A percentile compares a stretch with the other conserved stretches of the same genome.
Evolutionary conservation across 257 asterid species (phyloP).

Genomic region (Solanum sparsipilum): DNA sequence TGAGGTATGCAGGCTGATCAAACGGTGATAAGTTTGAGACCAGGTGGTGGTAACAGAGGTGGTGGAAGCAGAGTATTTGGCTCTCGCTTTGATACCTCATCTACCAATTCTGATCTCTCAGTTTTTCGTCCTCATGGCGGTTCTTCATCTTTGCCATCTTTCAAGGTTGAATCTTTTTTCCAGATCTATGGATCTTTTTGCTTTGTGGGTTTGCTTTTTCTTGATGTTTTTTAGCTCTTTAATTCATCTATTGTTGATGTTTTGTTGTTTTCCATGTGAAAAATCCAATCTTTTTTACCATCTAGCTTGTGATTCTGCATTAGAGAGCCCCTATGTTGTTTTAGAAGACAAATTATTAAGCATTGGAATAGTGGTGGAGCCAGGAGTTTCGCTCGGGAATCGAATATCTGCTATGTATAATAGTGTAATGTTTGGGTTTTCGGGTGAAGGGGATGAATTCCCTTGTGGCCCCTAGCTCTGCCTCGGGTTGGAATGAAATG

Average conservation of each 20-base stretch:
- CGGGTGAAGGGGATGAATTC: background rate
- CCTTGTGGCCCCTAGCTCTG: background rate
- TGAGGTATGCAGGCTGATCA: conserved; percentile 44
- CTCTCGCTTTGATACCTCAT: conserved; percentile 26
- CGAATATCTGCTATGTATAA: background rate
- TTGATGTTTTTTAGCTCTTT: background rate
- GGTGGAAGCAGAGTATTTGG: conserved; percentile 25
- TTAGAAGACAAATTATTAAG: background rate
- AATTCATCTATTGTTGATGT: background rate
- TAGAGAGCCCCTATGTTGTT: background rate
- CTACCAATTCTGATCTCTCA: conserved; percentile 19
- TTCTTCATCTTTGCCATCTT: background rate
- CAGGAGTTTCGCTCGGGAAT: background rate
- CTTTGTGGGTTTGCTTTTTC: background rate
- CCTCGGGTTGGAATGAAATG: background rate
- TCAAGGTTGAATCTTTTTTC: conserved; percentile 4
- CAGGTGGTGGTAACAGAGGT: conserved; percentile 32
- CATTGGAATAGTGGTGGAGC: background rate
- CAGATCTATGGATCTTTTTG: conserved; percentile 5
- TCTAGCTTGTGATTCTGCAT: background rate
- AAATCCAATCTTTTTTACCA: background rate
- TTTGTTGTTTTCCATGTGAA: background rate
- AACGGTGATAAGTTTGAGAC: conserved; percentile 38
- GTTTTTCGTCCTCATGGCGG: conserved; percentile 19
- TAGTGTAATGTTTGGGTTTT: background rate